phyloP scores from a whole-genome alignment of 805 yeast genomes.

The Cyberlindnera galapagoensis region DNA sequence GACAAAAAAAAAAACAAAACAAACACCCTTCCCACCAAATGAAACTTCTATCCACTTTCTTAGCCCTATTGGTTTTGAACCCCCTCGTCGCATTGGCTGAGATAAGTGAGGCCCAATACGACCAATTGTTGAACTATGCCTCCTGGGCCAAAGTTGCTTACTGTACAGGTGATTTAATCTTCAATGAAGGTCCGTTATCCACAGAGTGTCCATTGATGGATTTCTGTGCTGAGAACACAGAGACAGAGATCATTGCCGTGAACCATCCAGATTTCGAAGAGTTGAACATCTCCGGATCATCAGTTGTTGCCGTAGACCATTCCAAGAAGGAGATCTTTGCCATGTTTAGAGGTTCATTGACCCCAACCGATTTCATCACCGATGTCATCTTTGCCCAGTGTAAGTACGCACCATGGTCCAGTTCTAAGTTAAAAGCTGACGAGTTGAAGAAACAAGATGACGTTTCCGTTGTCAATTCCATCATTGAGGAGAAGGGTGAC shows the following conservation, averaged over 20 bases:
- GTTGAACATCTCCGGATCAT: slow-evolving; percentile 45
- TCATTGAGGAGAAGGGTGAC: slow-evolving; percentile 5
- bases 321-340: slow-evolving; percentile 36
- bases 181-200: slow-evolving; percentile 8
- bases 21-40: too few species aligned
- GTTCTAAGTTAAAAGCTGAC: slow-evolving; percentile 1
- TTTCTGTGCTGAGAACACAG: slow-evolving; percentile 10
- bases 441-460: slow-evolving; percentile 1
- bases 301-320: slow-evolving; percentile 47
- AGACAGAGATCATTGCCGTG: slow-evolving; percentile 7
- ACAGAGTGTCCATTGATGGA: slow-evolving; percentile 11
- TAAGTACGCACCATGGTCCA: slow-evolving; percentile 37
- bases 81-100: slow-evolving; percentile 3
- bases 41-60: too few species aligned
- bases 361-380: slow-evolving; percentile 55
- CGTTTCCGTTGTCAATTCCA: neutral
- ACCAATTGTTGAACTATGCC: slow-evolving; percentile 10
- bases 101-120: slow-evolving; percentile 9
- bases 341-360: slow-evolving; percentile 59
- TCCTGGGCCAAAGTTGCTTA: slow-evolving; percentile 17
- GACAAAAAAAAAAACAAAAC: too few species aligned
- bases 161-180: slow-evolving; percentile 10
- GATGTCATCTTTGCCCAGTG: slow-evolving; percentile 46
- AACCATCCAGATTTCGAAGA: slow-evolving; percentile 14
- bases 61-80: too few species aligned